Evolutionary conservation across 163 green algal genomes (phyloP), one percentile per base, ranked within the genome.

Genomic region (Scenedesmus sp.): DNA sequence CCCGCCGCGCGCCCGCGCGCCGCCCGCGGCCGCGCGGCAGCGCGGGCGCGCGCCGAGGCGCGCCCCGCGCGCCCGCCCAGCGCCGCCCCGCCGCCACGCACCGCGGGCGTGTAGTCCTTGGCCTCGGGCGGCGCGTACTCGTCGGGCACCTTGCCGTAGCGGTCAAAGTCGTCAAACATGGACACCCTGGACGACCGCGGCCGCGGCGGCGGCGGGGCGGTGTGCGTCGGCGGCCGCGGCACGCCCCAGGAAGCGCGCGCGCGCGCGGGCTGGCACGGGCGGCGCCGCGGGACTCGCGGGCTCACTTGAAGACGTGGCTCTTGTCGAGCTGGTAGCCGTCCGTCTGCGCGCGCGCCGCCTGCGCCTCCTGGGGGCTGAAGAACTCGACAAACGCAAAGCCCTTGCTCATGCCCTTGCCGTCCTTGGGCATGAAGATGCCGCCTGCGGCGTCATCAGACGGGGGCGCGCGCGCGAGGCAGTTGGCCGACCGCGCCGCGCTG

Each of bases 351-450:
- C 79, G 69, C 48, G 88, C 87, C 7, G 83, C 85, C 18, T 90
- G 70, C 17, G 87, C 91, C 69, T 94, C 84, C 78, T 92, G 63
- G 13, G 91, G 89, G 14, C 70, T 90, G 10, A 83, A 72, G 80
- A 97, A 98, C 87, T 99, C 96, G 29, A 99, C 86, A 70, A 99
- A 99, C 0, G 91, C 93, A 84, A 94, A 98, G 33, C 96, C 96
- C 75, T 97, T 96, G 63, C 87, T 94, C 26, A 90, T 86, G 34
- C 89, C 85, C 11, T 77, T 95, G 5, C 86, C 78, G 60, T 98
- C 94, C 57, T 91, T 75, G 1, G 96, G 95, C 92, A 98, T 96
- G 58, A 77, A 89, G 36, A 98, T 79, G 5, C 95, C 94, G 77
- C 88, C 91, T 94, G 83, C 75, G 84, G n/a, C n/a, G n/a, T n/a